Percentiles rank a stretch among this genome's conserved stretches.
Conservation (phyloP, 1,284 basidiomycete species). For the Phellopilus nigrolimitatus region DNA sequence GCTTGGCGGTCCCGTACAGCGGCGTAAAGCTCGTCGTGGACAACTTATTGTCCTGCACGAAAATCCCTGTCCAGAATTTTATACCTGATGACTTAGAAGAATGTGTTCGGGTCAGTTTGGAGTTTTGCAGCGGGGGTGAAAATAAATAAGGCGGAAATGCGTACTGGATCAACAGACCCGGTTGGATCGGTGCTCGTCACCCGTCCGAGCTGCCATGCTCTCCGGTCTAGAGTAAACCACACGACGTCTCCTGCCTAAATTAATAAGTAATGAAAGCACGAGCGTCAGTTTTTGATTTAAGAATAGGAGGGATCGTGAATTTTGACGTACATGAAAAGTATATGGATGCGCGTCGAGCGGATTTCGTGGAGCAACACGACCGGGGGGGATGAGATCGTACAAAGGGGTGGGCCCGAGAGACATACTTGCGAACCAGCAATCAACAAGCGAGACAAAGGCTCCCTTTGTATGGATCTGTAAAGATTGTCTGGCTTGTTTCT, state of each 20-base stretch:
- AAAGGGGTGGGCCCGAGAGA: not conserved
- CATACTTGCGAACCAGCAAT: not conserved
- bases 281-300: not conserved
- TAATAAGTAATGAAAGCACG: not conserved
- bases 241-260: not conserved
- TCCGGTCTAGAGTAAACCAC: not conserved
- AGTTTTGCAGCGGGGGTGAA: no score
- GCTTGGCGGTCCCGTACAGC: no score
- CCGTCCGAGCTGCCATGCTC: not conserved
- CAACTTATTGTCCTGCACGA: no score
- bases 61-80: no score
- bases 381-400: not conserved
- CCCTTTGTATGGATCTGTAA: not conserved
- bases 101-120: no score
- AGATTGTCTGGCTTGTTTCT: no score
- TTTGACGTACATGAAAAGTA: not conserved
- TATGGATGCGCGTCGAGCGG: not conserved
- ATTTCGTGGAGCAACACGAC: not conserved
- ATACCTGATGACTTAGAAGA: no score
- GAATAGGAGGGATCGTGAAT: not conserved
- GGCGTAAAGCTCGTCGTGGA: no score
- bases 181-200: not conserved
- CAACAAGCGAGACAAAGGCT: not conserved
- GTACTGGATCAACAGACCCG: not conserved
- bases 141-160: no score